Conservation (phyloP, 1,284 basidiomycete genomes). For the Cryptococcus sp. region DNA sequence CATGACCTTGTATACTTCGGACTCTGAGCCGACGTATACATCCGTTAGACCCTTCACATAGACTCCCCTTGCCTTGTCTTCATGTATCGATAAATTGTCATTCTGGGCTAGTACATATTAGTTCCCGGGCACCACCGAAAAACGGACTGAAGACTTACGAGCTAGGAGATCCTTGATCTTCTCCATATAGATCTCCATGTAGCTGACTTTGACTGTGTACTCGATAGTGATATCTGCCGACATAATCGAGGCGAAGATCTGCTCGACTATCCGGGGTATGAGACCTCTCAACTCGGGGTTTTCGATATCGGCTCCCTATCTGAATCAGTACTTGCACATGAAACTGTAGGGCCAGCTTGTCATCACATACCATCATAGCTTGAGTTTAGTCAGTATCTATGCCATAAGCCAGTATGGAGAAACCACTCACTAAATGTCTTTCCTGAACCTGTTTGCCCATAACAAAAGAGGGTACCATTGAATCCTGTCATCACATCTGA, state of each 20-base stretch:
- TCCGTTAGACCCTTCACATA: constrained; percentile 98
- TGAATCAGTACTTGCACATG: background rate
- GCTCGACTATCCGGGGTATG: constrained; percentile 97
- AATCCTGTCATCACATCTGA: constrained; percentile 97
- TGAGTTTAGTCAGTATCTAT: constrained; percentile 5
- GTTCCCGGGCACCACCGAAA: background rate
- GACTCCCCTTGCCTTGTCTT: constrained; percentile 95
- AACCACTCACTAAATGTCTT: constrained; percentile 65
- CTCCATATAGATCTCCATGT: constrained; percentile 99
- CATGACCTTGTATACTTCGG: constrained; percentile 99
- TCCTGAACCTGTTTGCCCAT: constrained; percentile 97
- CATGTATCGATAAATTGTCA: constrained; percentile 97
- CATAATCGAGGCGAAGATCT: constrained; percentile 97
- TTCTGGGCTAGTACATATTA: constrained; percentile 69
- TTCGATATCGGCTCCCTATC: constrained; percentile 93
- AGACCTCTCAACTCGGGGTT: constrained; percentile 86
- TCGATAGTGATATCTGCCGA: constrained; percentile 92
- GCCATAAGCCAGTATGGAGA: background rate
- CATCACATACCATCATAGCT: constrained; percentile 74
- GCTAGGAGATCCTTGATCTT: constrained; percentile 91
- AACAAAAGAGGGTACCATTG: constrained; percentile 97
- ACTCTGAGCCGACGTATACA: constrained; percentile 92
- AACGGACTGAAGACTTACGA: constrained; percentile 59
- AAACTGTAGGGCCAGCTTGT: background rate
- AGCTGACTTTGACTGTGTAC: constrained; percentile 98